Evolutionary conservation across 345 rosid species (phyloP), one percentile per base, ranked within the genome.

Genomic region (Toxicodendron radicans): DNA sequence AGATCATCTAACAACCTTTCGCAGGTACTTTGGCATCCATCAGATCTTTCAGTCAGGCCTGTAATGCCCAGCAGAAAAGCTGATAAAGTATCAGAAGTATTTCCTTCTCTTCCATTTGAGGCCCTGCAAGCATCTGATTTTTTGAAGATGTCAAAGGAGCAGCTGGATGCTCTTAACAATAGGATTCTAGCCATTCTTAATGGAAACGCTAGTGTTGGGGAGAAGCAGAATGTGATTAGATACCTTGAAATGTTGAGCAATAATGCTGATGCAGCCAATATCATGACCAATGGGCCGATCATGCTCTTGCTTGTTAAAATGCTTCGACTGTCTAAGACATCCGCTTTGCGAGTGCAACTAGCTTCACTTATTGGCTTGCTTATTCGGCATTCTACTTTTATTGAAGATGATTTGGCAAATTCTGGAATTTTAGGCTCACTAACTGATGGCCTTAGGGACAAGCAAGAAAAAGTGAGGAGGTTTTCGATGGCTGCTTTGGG

Each of bases 401-500:
- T 95, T 33, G 90, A 86, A 57, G 98, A 89, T 73, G 98, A 95
- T 63, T 83, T 93, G 79, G 91, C 99, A 43, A 84, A 86, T 84
- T 95, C 98, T 56, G 99, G 98, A 72, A 91, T 95, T 77, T 68
- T 95, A 64, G 94, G 89, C 73, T 89, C 97, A 62, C 92, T 95
- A 67, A 87, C 93, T 41, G 93, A 88, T 84, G 96, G 96, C 81
- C 95, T 95, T 10, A 87, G 97, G 72, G 97, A 91, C 87, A 87
- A 84, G 81, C 98, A 93, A 80, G 99, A 95, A 79, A 95, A 93
- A 80, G 93, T 93, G 58, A 87, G 99, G 81, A 85, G 98, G 80
- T 93, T 95, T 76, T 91, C 91, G 20, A 91, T 95, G 99, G 99
- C 97, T 54, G 97, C 99, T 82, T 82, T 95, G 78, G 99, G 99